Percentiles rank a stretch among this genome's conserved stretches.
phyloP scores from a whole-genome alignment of 352 stramenopile genomes.

The Pythium grandisporangium region DNA sequence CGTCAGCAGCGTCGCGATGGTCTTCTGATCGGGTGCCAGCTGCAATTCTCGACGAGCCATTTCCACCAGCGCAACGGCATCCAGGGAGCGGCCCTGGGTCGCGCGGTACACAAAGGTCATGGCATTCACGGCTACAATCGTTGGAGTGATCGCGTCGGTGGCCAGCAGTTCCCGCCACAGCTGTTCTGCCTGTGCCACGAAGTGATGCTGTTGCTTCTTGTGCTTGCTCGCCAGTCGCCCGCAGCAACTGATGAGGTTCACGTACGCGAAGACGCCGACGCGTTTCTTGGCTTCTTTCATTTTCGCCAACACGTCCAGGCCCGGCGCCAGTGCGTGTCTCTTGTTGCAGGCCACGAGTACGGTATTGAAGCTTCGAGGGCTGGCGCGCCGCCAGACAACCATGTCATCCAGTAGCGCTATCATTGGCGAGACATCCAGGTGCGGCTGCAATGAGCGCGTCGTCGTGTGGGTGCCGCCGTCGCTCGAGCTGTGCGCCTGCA shows the following conservation, averaged over 20 bases:
- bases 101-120: slow-evolving; percentile 56
- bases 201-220: slow-evolving; percentile 13
- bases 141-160: slow-evolving; percentile 22
- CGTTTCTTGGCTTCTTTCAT: slow-evolving; percentile 23
- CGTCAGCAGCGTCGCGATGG: slow-evolving; percentile 26
- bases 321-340: slow-evolving; percentile 23
- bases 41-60: slow-evolving; percentile 20
- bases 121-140: slow-evolving; percentile 34
- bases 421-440: slow-evolving; percentile 24
- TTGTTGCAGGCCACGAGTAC: slow-evolving; percentile 60
- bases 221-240: slow-evolving; percentile 15
- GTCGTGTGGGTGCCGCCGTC: no score
- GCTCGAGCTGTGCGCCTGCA: no score
- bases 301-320: slow-evolving; percentile 23
- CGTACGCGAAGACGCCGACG: slow-evolving; percentile 35
- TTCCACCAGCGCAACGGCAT: slow-evolving; percentile 19
- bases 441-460: slow-evolving; percentile 10
- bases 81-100: slow-evolving; percentile 18
- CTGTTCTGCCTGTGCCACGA: slow-evolving; percentile 20
- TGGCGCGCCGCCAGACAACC: slow-evolving; percentile 21
- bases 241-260: slow-evolving; percentile 62
- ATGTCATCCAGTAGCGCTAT: slow-evolving; percentile 46
- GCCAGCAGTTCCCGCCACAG: slow-evolving; percentile 38
- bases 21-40: slow-evolving; percentile 29
- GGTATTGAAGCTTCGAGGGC: slow-evolving; percentile 52